These are phyloP conservation scores for Neurospora sp. DNA, from an alignment of 495 filamentous ascomycete genomes.

Conservation along the genomic window DNA sequence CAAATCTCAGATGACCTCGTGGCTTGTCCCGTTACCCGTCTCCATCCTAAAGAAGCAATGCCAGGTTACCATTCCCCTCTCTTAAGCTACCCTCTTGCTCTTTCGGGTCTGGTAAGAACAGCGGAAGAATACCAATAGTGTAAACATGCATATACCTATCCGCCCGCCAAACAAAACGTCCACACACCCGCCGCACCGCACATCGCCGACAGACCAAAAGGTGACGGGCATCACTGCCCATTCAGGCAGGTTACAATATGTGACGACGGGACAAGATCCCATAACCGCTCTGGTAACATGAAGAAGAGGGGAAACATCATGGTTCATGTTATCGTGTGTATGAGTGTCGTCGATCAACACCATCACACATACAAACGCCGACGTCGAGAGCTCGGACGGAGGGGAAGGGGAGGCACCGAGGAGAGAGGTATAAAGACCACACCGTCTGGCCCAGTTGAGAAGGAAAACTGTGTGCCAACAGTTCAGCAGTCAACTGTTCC, in stretches of 20 bases:
- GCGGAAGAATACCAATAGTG: background rate
- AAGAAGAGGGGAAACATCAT: background rate
- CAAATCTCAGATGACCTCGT: background rate
- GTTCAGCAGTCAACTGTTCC: background rate
- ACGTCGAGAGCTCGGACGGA: background rate
- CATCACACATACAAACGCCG: background rate
- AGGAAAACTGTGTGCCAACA: background rate
- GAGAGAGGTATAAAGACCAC: background rate
- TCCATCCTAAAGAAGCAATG: background rate
- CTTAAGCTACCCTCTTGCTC: background rate
- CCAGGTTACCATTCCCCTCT: background rate
- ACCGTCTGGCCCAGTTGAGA: background rate
- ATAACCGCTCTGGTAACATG: background rate
- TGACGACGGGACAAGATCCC: background rate
- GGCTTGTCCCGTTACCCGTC: background rate
- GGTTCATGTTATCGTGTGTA: background rate
- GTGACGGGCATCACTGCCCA: background rate
- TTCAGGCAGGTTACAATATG: background rate
- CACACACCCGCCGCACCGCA: background rate
- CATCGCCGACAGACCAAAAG: background rate
- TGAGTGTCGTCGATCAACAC: background rate
- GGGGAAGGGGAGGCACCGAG: background rate
- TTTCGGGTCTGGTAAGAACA: background rate
- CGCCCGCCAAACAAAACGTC: background rate
- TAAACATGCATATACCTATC: background rate